Evolutionary conservation across 768 basidiomycete species (phyloP).

Genomic region (Cubamyces sp.): DNA sequence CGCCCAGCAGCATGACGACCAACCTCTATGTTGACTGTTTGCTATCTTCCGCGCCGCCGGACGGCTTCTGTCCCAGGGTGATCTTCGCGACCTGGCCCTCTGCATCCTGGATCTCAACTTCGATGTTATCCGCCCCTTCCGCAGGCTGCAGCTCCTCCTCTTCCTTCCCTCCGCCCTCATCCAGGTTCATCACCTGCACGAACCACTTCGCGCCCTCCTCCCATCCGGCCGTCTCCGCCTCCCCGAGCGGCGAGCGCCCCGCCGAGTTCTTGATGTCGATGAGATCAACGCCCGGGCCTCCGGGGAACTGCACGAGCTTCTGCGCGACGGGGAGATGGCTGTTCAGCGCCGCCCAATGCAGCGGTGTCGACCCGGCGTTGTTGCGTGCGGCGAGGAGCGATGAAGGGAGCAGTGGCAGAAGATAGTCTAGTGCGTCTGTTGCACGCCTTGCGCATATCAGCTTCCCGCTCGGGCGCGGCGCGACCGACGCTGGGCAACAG

Average conservation of each 20-base stretch:
- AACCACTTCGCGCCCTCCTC: constrained; percentile 86
- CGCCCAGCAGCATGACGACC: neutral
- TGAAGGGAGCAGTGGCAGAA: constrained; percentile 63
- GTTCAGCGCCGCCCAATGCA: constrained; percentile 94
- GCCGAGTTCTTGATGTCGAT: constrained; percentile 79
- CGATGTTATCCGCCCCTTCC: constrained; percentile 48
- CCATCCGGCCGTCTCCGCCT: constrained; percentile 80
- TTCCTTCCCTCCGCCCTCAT: constrained; percentile 45
- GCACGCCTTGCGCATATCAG: constrained; percentile 51
- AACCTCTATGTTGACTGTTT: constrained; percentile 5
- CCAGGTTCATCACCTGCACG: constrained; percentile 79
- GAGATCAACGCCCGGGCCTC: constrained; percentile 63
- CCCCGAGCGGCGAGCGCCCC: constrained; percentile 77
- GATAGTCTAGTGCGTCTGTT: constrained; percentile 74
- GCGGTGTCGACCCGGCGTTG: constrained; percentile 72
- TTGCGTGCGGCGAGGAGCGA: constrained; percentile 67
- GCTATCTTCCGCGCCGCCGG: constrained; percentile 2
- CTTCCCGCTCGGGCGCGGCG: constrained; percentile 20
- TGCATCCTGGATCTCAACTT: constrained; percentile 74
- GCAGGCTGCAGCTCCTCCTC: constrained; percentile 44
- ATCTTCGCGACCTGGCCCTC: constrained; percentile 71
- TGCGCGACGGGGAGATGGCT: constrained; percentile 67
- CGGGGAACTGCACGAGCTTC: constrained; percentile 57
- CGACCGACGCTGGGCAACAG: neutral
- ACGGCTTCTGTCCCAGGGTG: constrained; percentile 35